These are phyloP conservation scores for Tetrahymena elliotti DNA, from an alignment of 73 alveolate genomes.

Conservation along the genomic window DNA sequence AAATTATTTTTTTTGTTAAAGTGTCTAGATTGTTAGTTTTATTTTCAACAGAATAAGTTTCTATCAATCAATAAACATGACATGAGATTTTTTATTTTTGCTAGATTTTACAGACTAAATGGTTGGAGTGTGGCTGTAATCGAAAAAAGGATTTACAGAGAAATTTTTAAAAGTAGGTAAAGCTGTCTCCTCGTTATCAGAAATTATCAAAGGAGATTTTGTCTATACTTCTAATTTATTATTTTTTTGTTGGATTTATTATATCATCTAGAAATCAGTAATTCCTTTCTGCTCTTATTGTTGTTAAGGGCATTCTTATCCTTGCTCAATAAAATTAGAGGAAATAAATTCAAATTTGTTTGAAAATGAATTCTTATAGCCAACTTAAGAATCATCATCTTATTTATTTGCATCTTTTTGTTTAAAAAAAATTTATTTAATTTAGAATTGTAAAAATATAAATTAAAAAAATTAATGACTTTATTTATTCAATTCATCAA, in stretches of 20 bases:
- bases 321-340: background rate
- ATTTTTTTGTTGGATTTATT: background rate
- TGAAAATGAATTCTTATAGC: background rate
- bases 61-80: background rate
- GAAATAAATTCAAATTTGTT: background rate
- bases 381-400: background rate
- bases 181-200: background rate
- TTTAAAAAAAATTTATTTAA: too few relatives aligned
- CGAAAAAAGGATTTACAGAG: background rate
- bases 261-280: background rate
- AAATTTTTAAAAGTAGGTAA: background rate
- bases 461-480: too few relatives aligned
- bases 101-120: background rate
- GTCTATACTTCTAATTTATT: background rate
- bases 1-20: too few relatives aligned
- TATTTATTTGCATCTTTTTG: background rate
- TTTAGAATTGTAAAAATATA: too few relatives aligned
- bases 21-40: background rate
- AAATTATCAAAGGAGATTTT: background rate
- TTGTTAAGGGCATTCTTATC: background rate
- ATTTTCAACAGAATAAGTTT: background rate
- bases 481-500: too few relatives aligned
- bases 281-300: background rate
- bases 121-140: background rate
- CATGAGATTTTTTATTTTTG: background rate